Conservation (phyloP, 73 alveolate species). For the Uronychia setigera region DNA sequence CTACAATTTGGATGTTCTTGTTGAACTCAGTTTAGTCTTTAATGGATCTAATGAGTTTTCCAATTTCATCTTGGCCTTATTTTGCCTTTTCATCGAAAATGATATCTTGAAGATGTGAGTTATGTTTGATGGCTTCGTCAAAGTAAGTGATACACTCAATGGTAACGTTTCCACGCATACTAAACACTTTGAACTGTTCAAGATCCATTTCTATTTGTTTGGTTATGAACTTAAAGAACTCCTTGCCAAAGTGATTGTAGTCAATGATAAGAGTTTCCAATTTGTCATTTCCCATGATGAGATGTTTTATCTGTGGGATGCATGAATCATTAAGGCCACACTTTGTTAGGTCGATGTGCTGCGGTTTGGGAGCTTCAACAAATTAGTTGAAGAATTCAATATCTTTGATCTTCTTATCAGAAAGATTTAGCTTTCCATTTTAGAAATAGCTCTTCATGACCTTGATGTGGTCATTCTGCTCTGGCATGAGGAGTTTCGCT, state of each 20-base stretch:
- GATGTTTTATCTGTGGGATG: background rate
- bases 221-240: background rate
- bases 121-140: background rate
- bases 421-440: background rate
- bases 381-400: background rate
- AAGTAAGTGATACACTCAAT: background rate
- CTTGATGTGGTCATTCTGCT: conserved; percentile 3
- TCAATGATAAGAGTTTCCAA: background rate
- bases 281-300: background rate
- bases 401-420: background rate
- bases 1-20: background rate
- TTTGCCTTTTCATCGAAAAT: background rate
- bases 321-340: background rate
- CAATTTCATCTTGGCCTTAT: background rate
- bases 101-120: background rate
- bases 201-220: background rate
- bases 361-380: background rate
- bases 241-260: background rate
- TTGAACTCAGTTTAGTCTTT: background rate
- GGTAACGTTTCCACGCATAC: background rate
- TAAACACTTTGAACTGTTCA: background rate
- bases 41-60: background rate
- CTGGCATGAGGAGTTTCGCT: conserved; percentile 1
- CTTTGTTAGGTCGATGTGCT: background rate
- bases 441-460: background rate